These are phyloP conservation scores for Clarireedia sp. DNA, from an alignment of 2,329 filamentous ascomycete species.

Conservation along the genomic window DNA sequence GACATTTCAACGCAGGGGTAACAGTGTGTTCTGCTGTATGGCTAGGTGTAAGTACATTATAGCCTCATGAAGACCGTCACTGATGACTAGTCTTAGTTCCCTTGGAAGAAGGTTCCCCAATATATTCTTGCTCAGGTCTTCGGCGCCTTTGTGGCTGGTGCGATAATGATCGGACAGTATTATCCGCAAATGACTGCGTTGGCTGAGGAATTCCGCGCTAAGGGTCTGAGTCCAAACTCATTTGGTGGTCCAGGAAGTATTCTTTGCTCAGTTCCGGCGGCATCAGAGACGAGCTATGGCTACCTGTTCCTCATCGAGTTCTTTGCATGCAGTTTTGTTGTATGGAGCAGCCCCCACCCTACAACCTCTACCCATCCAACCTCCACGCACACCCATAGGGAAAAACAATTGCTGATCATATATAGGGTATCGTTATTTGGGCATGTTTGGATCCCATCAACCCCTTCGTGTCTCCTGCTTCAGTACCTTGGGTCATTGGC, in stretches of 20 bases:
- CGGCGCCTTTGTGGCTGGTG: slow-evolving; percentile 46
- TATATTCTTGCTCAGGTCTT: slow-evolving; percentile 51
- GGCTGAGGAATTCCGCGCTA: slow-evolving; percentile 25
- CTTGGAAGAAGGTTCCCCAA: slow-evolving; percentile 47
- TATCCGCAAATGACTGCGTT: slow-evolving; percentile 41
- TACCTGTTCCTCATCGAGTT: slow-evolving; percentile 52
- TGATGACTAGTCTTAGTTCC: slow-evolving; percentile 33
- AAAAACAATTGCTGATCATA: neutral
- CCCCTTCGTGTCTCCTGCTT: slow-evolving; percentile 42
- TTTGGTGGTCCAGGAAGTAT: slow-evolving; percentile 46
- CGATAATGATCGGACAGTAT: slow-evolving; percentile 49
- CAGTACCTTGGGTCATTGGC: slow-evolving; percentile 47
- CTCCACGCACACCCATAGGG: too few species aligned
- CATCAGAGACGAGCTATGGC: slow-evolving; percentile 44
- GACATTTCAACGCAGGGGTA: slow-evolving; percentile 47
- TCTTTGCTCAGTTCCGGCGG: slow-evolving; percentile 44
- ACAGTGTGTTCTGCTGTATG: slow-evolving; percentile 40
- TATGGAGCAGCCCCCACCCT: slow-evolving; percentile 1
- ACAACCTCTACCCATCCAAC: too few species aligned
- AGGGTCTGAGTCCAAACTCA: slow-evolving; percentile 34
- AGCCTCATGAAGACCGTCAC: neutral
- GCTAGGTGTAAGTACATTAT: slow-evolving; percentile 36
- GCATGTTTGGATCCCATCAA: slow-evolving; percentile 49
- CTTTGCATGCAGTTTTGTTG: slow-evolving; percentile 48
- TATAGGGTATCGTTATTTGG: slow-evolving; percentile 45